These are phyloP conservation scores for Capsicum chinense DNA, from an alignment of 257 asterid species.

Conservation along the genomic window DNA sequence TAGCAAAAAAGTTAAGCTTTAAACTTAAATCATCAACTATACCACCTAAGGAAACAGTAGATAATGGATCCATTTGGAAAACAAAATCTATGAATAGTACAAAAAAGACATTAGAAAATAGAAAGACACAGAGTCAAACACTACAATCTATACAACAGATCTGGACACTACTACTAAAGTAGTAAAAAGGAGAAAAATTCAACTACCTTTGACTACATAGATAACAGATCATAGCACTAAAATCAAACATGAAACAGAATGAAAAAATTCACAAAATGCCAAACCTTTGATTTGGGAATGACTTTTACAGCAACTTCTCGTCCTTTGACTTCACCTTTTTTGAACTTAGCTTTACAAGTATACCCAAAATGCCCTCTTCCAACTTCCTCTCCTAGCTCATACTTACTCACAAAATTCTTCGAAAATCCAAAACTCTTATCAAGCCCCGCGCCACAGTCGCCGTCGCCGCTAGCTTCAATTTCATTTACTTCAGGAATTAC, in stretches of 20 bases:
- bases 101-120: background rate
- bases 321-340: conserved; percentile 85
- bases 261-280: conserved; percentile 17
- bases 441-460: conserved; percentile 44
- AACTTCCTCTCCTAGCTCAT: conserved; percentile 91
- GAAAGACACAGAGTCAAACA: conserved; percentile 10
- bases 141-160: conserved; percentile 30
- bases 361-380: conserved; percentile 98
- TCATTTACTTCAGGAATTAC: conserved; percentile 72
- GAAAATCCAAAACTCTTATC: conserved; percentile 87
- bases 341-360: conserved; percentile 83
- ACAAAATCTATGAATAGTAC: background rate
- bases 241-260: background rate
- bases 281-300: conserved; percentile 91
- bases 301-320: conserved; percentile 92
- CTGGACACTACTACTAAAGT: conserved; percentile 31
- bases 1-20: background rate
- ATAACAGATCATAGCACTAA: conserved; percentile 3
- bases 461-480: conserved; percentile 36
- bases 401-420: conserved; percentile 73
- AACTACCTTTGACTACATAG: background rate
- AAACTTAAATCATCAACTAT: background rate
- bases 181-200: background rate
- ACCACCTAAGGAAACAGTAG: background rate
- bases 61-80: background rate